Conservation (phyloP, 345 rosid genomes). For the Citropsis articulata region DNA sequence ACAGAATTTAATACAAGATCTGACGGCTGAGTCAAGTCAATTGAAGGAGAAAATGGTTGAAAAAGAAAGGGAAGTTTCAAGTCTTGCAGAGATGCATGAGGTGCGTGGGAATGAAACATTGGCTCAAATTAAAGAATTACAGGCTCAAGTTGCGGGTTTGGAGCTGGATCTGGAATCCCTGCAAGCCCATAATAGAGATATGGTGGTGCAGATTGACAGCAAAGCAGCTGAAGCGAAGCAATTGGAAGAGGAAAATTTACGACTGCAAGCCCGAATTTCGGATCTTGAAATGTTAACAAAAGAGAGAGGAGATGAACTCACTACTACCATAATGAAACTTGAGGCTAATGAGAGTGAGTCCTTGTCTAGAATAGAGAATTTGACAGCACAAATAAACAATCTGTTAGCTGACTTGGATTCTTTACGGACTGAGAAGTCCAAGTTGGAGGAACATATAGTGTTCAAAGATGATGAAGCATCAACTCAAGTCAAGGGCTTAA, state of each 20-base stretch:
- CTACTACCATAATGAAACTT: slow-evolving; percentile 45
- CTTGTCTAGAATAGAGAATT: slow-evolving; percentile 46
- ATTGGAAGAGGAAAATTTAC: slow-evolving; percentile 42
- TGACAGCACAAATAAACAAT: slow-evolving; percentile 45
- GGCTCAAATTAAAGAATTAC: slow-evolving; percentile 37
- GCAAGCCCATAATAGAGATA: slow-evolving; percentile 33
- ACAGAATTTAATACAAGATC: slow-evolving; percentile 36
- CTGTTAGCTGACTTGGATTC: slow-evolving; percentile 42
- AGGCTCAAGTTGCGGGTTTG: slow-evolving; percentile 36
- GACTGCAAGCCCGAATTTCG: slow-evolving; percentile 40
- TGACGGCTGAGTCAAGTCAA: slow-evolving; percentile 38
- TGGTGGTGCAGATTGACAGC: slow-evolving; percentile 46
- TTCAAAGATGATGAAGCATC: slow-evolving; percentile 53
- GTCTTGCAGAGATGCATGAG: slow-evolving; percentile 51
- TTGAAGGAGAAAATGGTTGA: slow-evolving; percentile 44
- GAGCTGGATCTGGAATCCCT: slow-evolving; percentile 53
- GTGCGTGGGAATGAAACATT: slow-evolving; percentile 45
- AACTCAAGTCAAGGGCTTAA: slow-evolving; percentile 36
- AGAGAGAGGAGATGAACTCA: slow-evolving; percentile 48
- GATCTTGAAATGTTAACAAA: slow-evolving; percentile 47
- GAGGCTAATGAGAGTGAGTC: slow-evolving; percentile 55
- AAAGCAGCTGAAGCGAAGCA: slow-evolving; percentile 44
- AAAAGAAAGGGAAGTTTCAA: slow-evolving; percentile 54
- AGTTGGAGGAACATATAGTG: slow-evolving; percentile 60
- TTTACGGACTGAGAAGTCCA: slow-evolving; percentile 41